Evolutionary conservation across 1,139 yeast species (phyloP).

Genomic region (Nakaseomyces delphensis): DNA sequence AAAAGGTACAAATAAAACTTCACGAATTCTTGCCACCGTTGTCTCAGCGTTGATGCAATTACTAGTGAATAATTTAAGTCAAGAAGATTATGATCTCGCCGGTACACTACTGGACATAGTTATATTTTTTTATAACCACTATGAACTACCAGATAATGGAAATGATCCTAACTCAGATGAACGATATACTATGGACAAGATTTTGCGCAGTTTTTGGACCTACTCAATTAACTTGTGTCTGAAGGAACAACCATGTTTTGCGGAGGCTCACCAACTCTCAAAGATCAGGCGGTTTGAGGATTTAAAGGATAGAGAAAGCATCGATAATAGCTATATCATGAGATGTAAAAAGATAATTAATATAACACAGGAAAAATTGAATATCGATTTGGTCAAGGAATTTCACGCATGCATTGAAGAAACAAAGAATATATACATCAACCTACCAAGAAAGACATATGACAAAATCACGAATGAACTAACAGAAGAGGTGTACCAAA

Average conservation of each 20-base stretch:
- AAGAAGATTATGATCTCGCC: not conserved
- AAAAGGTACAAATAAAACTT: slow-evolving; percentile 2
- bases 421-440: slow-evolving; percentile 17
- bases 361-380: slow-evolving; percentile 32
- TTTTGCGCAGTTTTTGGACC: slow-evolving; percentile 37
- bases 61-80: slow-evolving; percentile 16
- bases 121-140: not conserved
- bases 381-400: slow-evolving; percentile 41
- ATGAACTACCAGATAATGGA: not conserved
- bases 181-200: slow-evolving; percentile 37
- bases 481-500: slow-evolving; percentile 26
- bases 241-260: slow-evolving; percentile 15
- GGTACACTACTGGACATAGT: not conserved
- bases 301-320: slow-evolving; percentile 8
- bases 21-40: slow-evolving; percentile 58
- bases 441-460: slow-evolving; percentile 23
- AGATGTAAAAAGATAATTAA: not conserved
- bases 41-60: slow-evolving; percentile 47
- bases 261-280: slow-evolving; percentile 5
- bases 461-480: slow-evolving; percentile 16
- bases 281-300: slow-evolving; percentile 24
- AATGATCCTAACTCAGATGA: slow-evolving; percentile 39
- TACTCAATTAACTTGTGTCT: slow-evolving; percentile 39
- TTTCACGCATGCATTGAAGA: slow-evolving; percentile 31
- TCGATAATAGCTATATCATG: not conserved